Conservation (phyloP, 768 basidiomycete species). For the Lepiota brunneoincarnata region DNA sequence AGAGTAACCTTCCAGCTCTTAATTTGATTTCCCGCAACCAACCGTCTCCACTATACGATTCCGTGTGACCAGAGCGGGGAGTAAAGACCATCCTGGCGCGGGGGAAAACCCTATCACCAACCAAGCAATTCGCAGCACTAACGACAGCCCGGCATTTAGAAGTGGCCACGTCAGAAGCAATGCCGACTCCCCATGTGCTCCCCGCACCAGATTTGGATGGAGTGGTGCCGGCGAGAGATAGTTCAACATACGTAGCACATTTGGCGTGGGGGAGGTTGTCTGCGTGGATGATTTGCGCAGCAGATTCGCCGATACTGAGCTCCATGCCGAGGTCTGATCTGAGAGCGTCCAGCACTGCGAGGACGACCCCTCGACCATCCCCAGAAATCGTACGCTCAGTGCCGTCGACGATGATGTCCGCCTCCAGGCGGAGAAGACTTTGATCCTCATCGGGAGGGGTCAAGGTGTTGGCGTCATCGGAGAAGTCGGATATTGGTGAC, state of each 20-base stretch:
- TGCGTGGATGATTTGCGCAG: conserved; percentile 85
- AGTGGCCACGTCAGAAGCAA: conserved; percentile 86
- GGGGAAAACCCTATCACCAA: conserved; percentile 69
- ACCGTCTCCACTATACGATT: conserved; percentile 12
- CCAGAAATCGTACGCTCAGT: conserved; percentile 80
- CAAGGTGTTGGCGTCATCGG: conserved; percentile 39
- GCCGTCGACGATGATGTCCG: conserved; percentile 82
- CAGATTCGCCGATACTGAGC: conserved; percentile 84
- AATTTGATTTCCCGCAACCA: conserved; percentile 22
- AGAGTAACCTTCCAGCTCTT: conserved; percentile 18
- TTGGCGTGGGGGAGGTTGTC: conserved; percentile 71
- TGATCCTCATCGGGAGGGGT: conserved; percentile 52
- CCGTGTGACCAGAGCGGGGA: conserved; percentile 14
- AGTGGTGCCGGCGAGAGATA: conserved; percentile 71
- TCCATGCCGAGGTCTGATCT: conserved; percentile 76
- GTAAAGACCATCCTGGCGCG: conserved; percentile 24
- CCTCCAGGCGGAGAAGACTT: conserved; percentile 78
- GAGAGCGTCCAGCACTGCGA: conserved; percentile 86
- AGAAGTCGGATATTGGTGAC: conserved; percentile 47
- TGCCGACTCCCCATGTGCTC: conserved; percentile 74
- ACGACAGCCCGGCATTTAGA: conserved; percentile 87
- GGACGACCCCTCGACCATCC: conserved; percentile 93
- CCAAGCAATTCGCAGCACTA: conserved; percentile 79
- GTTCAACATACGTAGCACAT: conserved; percentile 92
- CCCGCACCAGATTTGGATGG: conserved; percentile 65